Conservation (phyloP, 1,139 yeast genomes). For the Pichia norvegensis region DNA sequence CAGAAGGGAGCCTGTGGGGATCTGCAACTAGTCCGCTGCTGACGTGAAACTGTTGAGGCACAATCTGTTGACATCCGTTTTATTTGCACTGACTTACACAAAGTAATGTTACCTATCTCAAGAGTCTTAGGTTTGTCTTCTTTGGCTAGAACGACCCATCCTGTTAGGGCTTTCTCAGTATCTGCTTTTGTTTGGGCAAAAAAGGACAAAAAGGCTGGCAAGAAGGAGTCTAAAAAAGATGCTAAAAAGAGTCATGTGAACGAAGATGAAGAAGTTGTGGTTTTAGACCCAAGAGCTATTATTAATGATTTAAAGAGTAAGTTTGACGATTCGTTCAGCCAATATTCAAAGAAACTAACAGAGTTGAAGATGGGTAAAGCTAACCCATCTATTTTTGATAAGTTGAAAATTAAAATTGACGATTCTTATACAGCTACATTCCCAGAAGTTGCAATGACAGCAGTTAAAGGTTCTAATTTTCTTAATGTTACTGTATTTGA, state of each 20-base stretch:
- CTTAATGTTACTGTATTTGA: constrained; percentile 76
- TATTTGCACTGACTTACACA: background rate
- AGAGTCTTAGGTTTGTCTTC: background rate
- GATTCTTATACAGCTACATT: constrained; percentile 41
- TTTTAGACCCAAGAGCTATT: constrained; percentile 27
- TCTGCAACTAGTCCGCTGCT: too few relatives aligned
- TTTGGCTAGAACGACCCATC: background rate
- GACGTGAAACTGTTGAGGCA: background rate
- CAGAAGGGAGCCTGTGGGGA: too few relatives aligned
- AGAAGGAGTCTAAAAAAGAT: constrained; percentile 9
- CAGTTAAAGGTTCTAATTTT: constrained; percentile 51
- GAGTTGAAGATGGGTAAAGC: constrained; percentile 64
- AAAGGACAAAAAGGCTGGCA: constrained; percentile 11
- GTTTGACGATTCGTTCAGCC: constrained; percentile 43
- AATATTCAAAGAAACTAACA: constrained; percentile 47
- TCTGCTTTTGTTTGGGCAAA: constrained; percentile 9
- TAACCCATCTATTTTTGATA: constrained; percentile 59
- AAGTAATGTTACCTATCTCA: background rate
- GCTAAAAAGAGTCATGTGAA: constrained; percentile 3
- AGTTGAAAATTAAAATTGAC: constrained; percentile 45
- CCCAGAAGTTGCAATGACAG: constrained; percentile 65
- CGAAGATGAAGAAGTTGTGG: constrained; percentile 21
- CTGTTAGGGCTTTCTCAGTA: constrained; percentile 6
- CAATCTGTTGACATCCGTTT: too few relatives aligned
- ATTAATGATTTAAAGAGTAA: constrained; percentile 37